Conservation (phyloP, 768 basidiomycete species). For the Boletales sp. region DNA sequence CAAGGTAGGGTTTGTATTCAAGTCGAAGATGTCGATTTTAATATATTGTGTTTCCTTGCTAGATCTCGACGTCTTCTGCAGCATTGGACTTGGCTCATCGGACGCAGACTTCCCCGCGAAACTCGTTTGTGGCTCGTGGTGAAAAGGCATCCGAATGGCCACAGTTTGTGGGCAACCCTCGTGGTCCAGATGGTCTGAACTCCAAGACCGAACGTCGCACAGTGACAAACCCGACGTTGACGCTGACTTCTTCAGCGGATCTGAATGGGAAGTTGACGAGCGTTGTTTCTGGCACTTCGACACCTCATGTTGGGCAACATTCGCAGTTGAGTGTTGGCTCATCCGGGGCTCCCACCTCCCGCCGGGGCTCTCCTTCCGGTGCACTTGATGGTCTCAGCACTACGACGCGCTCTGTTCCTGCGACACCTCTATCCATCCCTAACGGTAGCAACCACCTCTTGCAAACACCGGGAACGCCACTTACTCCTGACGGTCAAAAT, state of each 20-base stretch:
- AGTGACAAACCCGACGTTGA: slow-evolving; percentile 72
- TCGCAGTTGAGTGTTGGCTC: slow-evolving; percentile 42
- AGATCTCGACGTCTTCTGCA: slow-evolving; percentile 86
- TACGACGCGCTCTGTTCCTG: slow-evolving; percentile 77
- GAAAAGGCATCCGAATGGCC: slow-evolving; percentile 93
- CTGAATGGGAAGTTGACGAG: slow-evolving; percentile 40
- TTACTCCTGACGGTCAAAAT: slow-evolving; percentile 54
- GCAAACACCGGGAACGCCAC: slow-evolving; percentile 64
- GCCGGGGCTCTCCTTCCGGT: slow-evolving; percentile 71
- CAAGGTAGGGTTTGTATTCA: slow-evolving; percentile 47
- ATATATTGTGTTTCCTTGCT: not conserved
- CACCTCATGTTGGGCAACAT: slow-evolving; percentile 62
- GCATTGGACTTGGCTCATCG: slow-evolving; percentile 91
- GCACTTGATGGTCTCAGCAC: slow-evolving; percentile 56
- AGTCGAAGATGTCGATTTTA: slow-evolving; percentile 4
- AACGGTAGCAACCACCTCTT: slow-evolving; percentile 47
- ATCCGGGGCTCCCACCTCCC: slow-evolving; percentile 47
- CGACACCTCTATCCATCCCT: slow-evolving; percentile 64
- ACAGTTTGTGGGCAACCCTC: slow-evolving; percentile 67
- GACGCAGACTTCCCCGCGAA: slow-evolving; percentile 72
- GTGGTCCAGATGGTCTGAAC: slow-evolving; percentile 55
- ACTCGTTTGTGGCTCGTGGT: slow-evolving; percentile 53
- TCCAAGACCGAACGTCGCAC: slow-evolving; percentile 62
- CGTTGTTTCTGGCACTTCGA: slow-evolving; percentile 55
- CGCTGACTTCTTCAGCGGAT: slow-evolving; percentile 57